These are phyloP conservation scores for Psilocybe subaeruginosa DNA, from an alignment of 768 basidiomycete genomes.

Conservation along the genomic window DNA sequence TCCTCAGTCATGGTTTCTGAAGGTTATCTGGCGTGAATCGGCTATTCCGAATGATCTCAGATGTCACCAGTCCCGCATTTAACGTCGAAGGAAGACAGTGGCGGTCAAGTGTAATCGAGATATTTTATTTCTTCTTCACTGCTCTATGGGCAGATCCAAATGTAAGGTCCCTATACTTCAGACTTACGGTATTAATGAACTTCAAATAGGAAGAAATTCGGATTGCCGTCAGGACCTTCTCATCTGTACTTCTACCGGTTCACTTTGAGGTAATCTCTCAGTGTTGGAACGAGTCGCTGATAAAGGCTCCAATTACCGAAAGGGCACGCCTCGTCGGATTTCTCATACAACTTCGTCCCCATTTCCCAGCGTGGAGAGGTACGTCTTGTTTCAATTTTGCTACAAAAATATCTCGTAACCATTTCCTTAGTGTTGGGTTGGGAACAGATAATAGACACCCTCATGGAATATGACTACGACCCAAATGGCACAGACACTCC, in stretches of 20 bases:
- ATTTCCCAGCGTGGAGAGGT: constrained; percentile 74
- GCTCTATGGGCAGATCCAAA: constrained; percentile 65
- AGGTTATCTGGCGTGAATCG: constrained; percentile 58
- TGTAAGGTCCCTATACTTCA: constrained; percentile 35
- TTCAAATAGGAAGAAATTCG: constrained; percentile 67
- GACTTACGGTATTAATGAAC: not conserved
- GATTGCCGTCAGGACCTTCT: constrained; percentile 56
- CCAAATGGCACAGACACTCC: constrained; percentile 36
- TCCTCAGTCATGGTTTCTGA: not conserved
- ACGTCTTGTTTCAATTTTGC: not conserved
- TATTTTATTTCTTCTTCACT: constrained; percentile 65
- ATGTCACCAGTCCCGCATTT: constrained; percentile 66
- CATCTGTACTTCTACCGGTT: constrained; percentile 61
- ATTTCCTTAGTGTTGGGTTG: constrained; percentile 59
- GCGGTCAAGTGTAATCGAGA: constrained; percentile 59
- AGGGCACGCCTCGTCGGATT: constrained; percentile 63
- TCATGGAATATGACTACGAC: constrained; percentile 57
- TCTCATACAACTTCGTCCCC: constrained; percentile 66
- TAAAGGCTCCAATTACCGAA: constrained; percentile 57
- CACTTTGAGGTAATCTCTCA: constrained; percentile 67
- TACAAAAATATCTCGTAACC: not conserved
- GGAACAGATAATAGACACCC: constrained; percentile 59
- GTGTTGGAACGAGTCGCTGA: constrained; percentile 69
- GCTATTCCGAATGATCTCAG: constrained; percentile 67
- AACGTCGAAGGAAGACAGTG: constrained; percentile 68